Percentiles rank a stretch among this genome's conserved stretches.
Evolutionary conservation across 2,329 filamentous ascomycete species (phyloP).

Genomic region (Cercospora brassicicola): DNA sequence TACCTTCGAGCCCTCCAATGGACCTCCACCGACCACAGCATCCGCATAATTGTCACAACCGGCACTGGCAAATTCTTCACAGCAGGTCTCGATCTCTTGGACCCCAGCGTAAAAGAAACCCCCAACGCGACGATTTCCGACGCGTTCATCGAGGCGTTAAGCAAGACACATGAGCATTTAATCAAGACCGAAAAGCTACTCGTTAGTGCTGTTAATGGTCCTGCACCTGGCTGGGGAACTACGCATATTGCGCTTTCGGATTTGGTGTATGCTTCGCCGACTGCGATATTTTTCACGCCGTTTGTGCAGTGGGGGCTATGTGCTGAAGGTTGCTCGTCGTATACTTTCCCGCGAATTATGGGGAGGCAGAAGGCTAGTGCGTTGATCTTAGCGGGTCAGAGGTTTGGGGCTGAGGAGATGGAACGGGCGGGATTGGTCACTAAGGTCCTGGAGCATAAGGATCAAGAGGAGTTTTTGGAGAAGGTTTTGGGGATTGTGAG

Average conservation of each 20-base stretch:
- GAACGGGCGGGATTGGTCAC: conserved; percentile 26
- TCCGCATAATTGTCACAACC: conserved; percentile 28
- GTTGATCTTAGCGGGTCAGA: conserved; percentile 26
- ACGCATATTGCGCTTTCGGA: conserved; percentile 26
- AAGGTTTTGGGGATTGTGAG: conserved; percentile 26
- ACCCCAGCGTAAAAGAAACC: conserved; percentile 18
- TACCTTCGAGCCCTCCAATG: conserved; percentile 26
- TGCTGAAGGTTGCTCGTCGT: conserved; percentile 28
- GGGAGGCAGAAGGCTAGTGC: conserved; percentile 28
- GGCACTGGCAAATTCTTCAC: conserved; percentile 31
- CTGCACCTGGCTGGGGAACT: conserved; percentile 24
- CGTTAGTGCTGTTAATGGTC: conserved; percentile 28
- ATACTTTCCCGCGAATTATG: conserved; percentile 26
- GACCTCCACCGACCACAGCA: conserved; percentile 17
- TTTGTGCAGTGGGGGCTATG: conserved; percentile 32
- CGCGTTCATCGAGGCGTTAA: conserved; percentile 19
- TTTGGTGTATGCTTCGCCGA: conserved; percentile 27
- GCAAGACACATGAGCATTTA: conserved; percentile 22
- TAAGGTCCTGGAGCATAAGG: conserved; percentile 22
- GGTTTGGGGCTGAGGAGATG: conserved; percentile 24
- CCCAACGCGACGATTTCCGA: conserved; percentile 25
- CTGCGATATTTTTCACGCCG: conserved; percentile 31
- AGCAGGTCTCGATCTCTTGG: conserved; percentile 28
- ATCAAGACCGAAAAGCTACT: conserved; percentile 28
- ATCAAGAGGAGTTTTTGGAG: conserved; percentile 23